Percentiles rank a stretch among this genome's conserved stretches.
Conservation (phyloP, 2,329 filamentous ascomycete species). For the Aspergillus tubingensis region DNA sequence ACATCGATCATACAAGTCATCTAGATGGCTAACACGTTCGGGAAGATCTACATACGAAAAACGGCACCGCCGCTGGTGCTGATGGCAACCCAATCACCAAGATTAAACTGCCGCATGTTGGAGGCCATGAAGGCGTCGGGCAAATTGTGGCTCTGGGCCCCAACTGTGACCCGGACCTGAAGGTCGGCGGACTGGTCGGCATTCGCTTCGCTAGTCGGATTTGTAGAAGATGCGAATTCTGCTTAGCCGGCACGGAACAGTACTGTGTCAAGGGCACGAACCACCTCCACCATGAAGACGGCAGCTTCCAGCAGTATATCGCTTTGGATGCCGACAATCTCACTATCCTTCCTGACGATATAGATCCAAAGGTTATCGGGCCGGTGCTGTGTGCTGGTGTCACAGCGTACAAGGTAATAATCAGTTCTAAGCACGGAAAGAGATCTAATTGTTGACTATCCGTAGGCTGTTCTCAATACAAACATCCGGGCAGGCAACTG, state of each 20-base stretch:
- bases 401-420: slow-evolving; percentile 46
- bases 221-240: slow-evolving; percentile 48
- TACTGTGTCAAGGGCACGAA: slow-evolving; percentile 47
- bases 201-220: slow-evolving; percentile 48
- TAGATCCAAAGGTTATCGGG: slow-evolving; percentile 44
- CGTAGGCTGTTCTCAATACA: slow-evolving; percentile 46
- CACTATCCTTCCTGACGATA: slow-evolving; percentile 46
- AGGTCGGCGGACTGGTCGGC: slow-evolving; percentile 45
- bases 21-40: background rate
- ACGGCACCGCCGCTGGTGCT: slow-evolving; percentile 40
- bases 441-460: background rate
- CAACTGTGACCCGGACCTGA: slow-evolving; percentile 35
- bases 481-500: slow-evolving; percentile 43
- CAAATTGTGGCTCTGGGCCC: slow-evolving; percentile 45
- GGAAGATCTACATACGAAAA: slow-evolving; percentile 45
- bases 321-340: slow-evolving; percentile 48
- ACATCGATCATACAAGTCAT: background rate
- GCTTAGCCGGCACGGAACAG: slow-evolving; percentile 44
- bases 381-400: slow-evolving; percentile 50
- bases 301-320: slow-evolving; percentile 50
- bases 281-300: slow-evolving; percentile 51
- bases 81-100: slow-evolving; percentile 46
- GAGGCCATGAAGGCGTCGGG: slow-evolving; percentile 50
- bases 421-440: no score
- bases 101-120: slow-evolving; percentile 50